Evolutionary conservation across 2,329 filamentous ascomycete genomes (phyloP).

Genomic region (Trichoderma sp.): DNA sequence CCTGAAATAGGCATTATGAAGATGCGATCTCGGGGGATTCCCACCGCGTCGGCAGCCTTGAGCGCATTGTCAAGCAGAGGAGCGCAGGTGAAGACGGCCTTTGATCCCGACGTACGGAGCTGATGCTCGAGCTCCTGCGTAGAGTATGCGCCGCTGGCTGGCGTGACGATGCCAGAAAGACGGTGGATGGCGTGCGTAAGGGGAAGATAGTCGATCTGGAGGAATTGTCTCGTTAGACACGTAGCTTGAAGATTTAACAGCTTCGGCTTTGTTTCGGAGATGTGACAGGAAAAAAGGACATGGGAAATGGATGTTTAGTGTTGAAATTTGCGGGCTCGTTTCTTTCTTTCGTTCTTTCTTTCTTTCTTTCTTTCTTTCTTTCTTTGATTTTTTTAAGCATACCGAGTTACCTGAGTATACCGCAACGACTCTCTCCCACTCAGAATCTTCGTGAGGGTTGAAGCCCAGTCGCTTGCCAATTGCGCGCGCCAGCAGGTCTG

Average conservation of each 20-base stretch:
- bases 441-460: conserved; percentile 68
- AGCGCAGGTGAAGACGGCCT: conserved; percentile 71
- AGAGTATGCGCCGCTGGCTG: conserved; percentile 76
- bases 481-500: conserved; percentile 69
- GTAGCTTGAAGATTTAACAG: not conserved
- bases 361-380: no score
- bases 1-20: conserved; percentile 72
- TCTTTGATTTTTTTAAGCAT: conserved; percentile 35
- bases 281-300: not conserved
- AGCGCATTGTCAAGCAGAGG: conserved; percentile 67
- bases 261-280: not conserved
- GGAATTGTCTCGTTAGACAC: not conserved
- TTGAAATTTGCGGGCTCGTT: not conserved
- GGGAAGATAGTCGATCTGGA: conserved; percentile 73
- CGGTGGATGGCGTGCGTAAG: conserved; percentile 75
- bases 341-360: no score
- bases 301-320: not conserved
- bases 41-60: conserved; percentile 64
- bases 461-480: conserved; percentile 73
- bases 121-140: conserved; percentile 72
- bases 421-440: conserved; percentile 80
- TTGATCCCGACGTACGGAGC: conserved; percentile 68
- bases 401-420: conserved; percentile 83
- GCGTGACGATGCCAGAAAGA: conserved; percentile 72
- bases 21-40: conserved; percentile 65